phyloP scores from a whole-genome alignment of 1,139 yeast species.

The Saccharomyces hybrid region DNA sequence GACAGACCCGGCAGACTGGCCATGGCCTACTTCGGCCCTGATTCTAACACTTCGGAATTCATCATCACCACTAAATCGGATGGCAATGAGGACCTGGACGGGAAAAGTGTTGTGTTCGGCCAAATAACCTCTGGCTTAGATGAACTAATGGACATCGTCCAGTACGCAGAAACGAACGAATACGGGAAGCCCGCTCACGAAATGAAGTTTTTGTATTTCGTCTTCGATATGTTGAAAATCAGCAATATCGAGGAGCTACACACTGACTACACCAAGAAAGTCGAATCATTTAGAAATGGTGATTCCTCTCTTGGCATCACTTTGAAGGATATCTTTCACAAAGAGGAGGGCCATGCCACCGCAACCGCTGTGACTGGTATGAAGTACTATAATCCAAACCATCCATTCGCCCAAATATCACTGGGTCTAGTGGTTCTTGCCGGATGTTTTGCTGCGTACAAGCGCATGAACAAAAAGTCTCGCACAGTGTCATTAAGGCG shows the following conservation, averaged over 20 bases:
- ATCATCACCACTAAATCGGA: conserved; percentile 55
- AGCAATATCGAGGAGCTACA: conserved; percentile 15
- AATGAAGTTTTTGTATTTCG: conserved; percentile 35
- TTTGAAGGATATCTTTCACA: conserved; percentile 10
- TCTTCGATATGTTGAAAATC: conserved; percentile 15
- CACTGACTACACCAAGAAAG: conserved; percentile 12
- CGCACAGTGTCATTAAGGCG: background rate
- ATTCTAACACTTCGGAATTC: conserved; percentile 71
- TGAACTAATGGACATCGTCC: conserved; percentile 43
- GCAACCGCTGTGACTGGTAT: background rate
- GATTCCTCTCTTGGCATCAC: conserved; percentile 20
- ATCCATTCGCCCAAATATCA: background rate
- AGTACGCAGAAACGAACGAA: conserved; percentile 40
- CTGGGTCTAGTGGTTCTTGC: background rate
- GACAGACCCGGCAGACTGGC: conserved; percentile 62
- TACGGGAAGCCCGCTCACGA: conserved; percentile 37
- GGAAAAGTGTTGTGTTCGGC: conserved; percentile 67
- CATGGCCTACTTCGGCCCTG: conserved; percentile 71
- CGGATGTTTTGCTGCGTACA: background rate
- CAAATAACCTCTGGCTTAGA: conserved; percentile 62
- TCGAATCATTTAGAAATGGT: conserved; percentile 19
- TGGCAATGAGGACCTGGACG: conserved; percentile 60
- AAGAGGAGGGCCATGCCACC: background rate
- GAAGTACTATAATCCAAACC: background rate
- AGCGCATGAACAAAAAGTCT: background rate